Conservation (phyloP, 805 yeast genomes). For the Candida xyloterini region DNA sequence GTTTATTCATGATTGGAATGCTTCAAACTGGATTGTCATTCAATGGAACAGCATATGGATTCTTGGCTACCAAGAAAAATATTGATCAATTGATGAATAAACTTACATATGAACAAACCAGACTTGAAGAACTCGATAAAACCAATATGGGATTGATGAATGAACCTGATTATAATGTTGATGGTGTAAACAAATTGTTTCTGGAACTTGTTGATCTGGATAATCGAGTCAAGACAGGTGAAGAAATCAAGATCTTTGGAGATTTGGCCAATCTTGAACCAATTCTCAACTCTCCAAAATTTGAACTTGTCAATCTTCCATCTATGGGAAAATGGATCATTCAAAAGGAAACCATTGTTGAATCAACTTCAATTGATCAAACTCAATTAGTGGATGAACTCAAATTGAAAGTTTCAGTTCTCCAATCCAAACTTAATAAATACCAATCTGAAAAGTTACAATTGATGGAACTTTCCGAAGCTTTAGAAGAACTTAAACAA, state of each 20-base stretch:
- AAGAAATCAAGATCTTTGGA: slow-evolving; percentile 3
- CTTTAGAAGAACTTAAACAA: slow-evolving; percentile 25
- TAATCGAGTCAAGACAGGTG: slow-evolving; percentile 2
- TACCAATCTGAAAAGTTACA: slow-evolving; percentile 32
- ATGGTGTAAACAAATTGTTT: not conserved
- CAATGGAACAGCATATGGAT: slow-evolving; percentile 1
- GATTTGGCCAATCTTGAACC: not conserved
- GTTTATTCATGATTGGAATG: not conserved
- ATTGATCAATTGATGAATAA: not conserved
- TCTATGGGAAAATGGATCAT: not conserved
- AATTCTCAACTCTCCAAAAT: not conserved
- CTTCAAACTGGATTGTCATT: slow-evolving; percentile 8
- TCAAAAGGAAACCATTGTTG: not conserved
- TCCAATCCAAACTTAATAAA: slow-evolving; percentile 42
- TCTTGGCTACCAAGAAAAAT: not conserved
- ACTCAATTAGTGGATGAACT: slow-evolving; percentile 38
- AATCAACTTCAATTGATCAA: not conserved
- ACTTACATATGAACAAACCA: too few relatives aligned
- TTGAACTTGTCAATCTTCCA: slow-evolving; percentile 1
- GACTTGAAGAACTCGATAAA: slow-evolving; percentile 2
- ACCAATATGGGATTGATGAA: slow-evolving; percentile 7
- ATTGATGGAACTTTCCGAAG: slow-evolving; percentile 19
- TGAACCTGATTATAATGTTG: not conserved
- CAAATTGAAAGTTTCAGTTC: slow-evolving; percentile 41
- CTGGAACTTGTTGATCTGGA: slow-evolving; percentile 1